These are phyloP conservation scores for Jamesozyma lodderae DNA, from an alignment of 805 yeast genomes.

Conservation along the genomic window DNA sequence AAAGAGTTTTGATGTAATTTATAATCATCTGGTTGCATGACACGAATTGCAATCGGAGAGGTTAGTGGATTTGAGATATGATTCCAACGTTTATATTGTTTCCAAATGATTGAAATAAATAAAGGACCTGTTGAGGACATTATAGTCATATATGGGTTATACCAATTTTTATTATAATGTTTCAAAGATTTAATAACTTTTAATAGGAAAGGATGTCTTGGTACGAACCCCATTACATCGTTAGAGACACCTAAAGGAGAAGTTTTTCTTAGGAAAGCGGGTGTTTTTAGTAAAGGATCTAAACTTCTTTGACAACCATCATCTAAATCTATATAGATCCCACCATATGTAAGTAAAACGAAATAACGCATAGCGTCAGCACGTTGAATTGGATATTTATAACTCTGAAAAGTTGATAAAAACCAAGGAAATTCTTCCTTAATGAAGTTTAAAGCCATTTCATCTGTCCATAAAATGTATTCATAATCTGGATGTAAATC, in stretches of 20 bases:
- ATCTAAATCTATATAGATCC: conserved; percentile 80
- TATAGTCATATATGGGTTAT: conserved; percentile 79
- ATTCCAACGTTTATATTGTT: conserved; percentile 72
- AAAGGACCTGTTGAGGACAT: conserved; percentile 92
- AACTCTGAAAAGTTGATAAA: conserved; percentile 62
- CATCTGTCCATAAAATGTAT: conserved; percentile 85
- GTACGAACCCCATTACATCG: conserved; percentile 85
- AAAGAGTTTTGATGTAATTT: conserved; percentile 50
- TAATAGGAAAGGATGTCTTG: conserved; percentile 73
- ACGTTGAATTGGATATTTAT: conserved; percentile 72
- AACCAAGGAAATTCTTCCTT: conserved; percentile 82
- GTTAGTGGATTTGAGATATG: conserved; percentile 20
- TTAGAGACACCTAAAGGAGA: conserved; percentile 84
- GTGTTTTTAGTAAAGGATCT: conserved; percentile 69
- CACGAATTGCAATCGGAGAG: conserved; percentile 34
- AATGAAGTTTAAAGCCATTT: conserved; percentile 68
- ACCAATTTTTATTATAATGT: conserved; percentile 62
- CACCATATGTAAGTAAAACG: conserved; percentile 74
- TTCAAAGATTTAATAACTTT: conserved; percentile 57
- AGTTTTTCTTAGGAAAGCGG: conserved; percentile 80
- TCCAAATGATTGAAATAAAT: conserved; percentile 76
- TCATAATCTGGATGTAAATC: conserved; percentile 79
- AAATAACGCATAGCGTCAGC: conserved; percentile 89
- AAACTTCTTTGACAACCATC: conserved; percentile 71
- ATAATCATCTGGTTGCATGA: conserved; percentile 64